phyloP scores from a whole-genome alignment of 371 early-diverging fungal genomes.

The Polyrhizophydium stewartii region DNA sequence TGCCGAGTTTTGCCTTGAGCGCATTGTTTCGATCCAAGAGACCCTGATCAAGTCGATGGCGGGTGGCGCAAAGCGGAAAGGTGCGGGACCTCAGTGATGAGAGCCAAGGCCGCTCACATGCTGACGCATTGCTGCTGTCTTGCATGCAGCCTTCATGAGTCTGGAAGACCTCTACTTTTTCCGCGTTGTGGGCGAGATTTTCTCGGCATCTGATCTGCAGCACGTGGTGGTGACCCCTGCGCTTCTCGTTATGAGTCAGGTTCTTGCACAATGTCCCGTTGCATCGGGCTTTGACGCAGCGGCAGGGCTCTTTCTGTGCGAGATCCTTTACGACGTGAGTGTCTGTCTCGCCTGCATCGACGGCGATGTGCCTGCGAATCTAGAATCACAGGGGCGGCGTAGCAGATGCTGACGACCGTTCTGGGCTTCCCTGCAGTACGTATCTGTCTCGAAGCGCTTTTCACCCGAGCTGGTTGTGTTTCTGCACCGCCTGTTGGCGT shows the following conservation, averaged over 20 bases:
- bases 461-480: slow-evolving; percentile 82
- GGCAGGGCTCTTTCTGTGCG: slow-evolving; percentile 69
- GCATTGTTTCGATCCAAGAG: not conserved
- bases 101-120: too few species aligned
- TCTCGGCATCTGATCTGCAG: slow-evolving; percentile 83
- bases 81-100: too few species aligned
- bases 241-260: slow-evolving; percentile 68
- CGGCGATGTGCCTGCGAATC: too few species aligned
- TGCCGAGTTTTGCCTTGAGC: not conserved
- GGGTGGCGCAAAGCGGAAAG: not conserved
- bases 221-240: slow-evolving; percentile 88
- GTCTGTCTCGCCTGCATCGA: too few species aligned
- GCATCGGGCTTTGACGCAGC: slow-evolving; percentile 57
- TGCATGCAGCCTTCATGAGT: slow-evolving; percentile 5
- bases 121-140: not conserved
- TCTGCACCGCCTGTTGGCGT: slow-evolving; percentile 28
- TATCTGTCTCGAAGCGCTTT: slow-evolving; percentile 71
- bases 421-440: slow-evolving; percentile 43
- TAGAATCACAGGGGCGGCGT: too few species aligned
- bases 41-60: not conserved
- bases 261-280: slow-evolving; percentile 62
- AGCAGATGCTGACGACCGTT: not conserved
- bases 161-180: slow-evolving; percentile 39
- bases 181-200: slow-evolving; percentile 59
- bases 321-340: slow-evolving; percentile 62